Evolutionary conservation across 176 grass and related monocot species (phyloP).

Genomic region (Urochloa ruziziensis): DNA sequence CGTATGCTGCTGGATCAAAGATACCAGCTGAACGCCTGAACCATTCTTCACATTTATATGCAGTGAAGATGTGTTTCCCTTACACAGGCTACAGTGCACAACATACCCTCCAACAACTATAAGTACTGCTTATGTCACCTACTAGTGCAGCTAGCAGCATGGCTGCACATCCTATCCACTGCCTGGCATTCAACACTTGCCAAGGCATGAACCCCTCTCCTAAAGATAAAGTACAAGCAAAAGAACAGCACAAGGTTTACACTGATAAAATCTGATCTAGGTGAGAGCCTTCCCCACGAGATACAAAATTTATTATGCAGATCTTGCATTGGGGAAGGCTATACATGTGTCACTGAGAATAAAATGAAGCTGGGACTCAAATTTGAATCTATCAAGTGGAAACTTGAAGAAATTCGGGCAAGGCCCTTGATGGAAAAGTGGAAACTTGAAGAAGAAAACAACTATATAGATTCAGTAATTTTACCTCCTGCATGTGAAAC

Average conservation of each 20-base stretch:
- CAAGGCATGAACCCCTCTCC: no score
- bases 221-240: background rate
- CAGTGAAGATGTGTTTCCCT: no score
- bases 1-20: no score
- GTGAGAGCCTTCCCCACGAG: background rate
- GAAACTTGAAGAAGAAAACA: background rate
- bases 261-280: background rate
- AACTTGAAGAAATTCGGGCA: background rate
- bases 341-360: background rate
- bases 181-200: no score
- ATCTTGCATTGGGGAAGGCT: background rate
- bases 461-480: background rate
- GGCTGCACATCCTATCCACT: no score
- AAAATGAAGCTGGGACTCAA: background rate
- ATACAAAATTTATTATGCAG: background rate
- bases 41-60: no score
- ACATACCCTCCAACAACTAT: no score
- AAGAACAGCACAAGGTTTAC: background rate
- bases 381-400: background rate
- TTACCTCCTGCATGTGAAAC: slow-evolving; percentile 96
- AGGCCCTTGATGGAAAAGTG: background rate
- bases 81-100: no score
- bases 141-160: no score
- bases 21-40: no score
- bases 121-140: no score